Percentiles rank a stretch among this genome's conserved stretches.
Evolutionary conservation across 1,284 basidiomycete species (phyloP).

Genomic region (Coniferiporia sulphurascens): DNA sequence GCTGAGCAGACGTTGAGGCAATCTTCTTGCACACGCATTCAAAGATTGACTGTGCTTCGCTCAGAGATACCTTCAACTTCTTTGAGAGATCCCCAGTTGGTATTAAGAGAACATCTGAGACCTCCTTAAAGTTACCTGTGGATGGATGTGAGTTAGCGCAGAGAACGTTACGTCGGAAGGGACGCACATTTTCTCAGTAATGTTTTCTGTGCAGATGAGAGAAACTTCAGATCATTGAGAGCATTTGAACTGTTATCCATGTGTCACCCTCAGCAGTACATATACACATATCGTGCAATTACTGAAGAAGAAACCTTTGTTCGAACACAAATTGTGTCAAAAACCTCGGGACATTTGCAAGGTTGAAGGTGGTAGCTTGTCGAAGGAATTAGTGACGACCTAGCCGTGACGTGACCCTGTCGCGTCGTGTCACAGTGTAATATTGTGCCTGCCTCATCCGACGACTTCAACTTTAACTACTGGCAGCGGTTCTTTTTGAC

Average conservation of each 20-base stretch:
- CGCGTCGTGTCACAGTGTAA: no score
- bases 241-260: neutral
- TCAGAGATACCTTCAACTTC: constrained; percentile 44
- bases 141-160: constrained; percentile 1
- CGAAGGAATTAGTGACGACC: no score
- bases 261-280: neutral
- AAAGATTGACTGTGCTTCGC: constrained; percentile 46
- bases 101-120: constrained; percentile 47
- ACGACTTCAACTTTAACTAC: no score
- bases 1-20: constrained; percentile 29
- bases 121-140: constrained; percentile 24
- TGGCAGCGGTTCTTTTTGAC: no score
- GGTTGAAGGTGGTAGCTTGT: neutral
- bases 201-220: constrained; percentile 5
- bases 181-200: constrained; percentile 9
- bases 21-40: constrained; percentile 40
- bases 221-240: constrained; percentile 4
- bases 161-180: constrained; percentile 21
- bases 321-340: neutral
- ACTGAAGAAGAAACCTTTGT: neutral
- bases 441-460: no score
- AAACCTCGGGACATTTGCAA: neutral
- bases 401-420: no score
- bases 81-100: constrained; percentile 46
- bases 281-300: neutral